A percentile compares a stretch with the other conserved stretches of the same genome.
Conservation (phyloP, 345 rosid species). For the Eucalyptus microcorys region DNA sequence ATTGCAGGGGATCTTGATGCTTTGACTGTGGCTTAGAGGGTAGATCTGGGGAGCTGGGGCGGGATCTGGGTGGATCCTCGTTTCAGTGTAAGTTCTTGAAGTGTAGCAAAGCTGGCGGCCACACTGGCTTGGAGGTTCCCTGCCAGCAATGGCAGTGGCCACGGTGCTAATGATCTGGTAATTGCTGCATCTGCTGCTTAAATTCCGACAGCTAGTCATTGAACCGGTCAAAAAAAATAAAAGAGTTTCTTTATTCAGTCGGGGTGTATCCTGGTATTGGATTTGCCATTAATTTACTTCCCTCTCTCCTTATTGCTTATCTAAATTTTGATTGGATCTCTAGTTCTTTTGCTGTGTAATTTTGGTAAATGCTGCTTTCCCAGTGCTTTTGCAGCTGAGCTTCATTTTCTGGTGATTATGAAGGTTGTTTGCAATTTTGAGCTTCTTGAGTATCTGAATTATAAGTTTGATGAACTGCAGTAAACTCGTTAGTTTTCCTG, state of each 20-base stretch:
- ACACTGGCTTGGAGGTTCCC: constrained; percentile 79
- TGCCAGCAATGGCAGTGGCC: constrained; percentile 70
- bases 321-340: neutral
- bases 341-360: neutral
- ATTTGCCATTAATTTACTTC: neutral
- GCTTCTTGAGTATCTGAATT: neutral
- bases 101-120: constrained; percentile 54
- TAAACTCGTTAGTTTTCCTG: neutral
- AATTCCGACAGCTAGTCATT: neutral
- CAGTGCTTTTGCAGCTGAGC: neutral
- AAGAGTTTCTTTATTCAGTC: neutral
- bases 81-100: constrained; percentile 14
- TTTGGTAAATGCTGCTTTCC: neutral
- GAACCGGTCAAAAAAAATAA: neutral
- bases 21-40: constrained; percentile 21
- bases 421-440: neutral
- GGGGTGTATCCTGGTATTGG: neutral
- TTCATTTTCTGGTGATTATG: neutral
- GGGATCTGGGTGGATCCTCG: neutral
- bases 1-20: constrained; percentile 55
- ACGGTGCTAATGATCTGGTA: constrained; percentile 61
- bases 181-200: neutral
- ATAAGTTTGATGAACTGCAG: neutral
- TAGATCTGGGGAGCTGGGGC: constrained; percentile 52
- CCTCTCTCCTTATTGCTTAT: neutral